These are phyloP conservation scores for Malus hybrid DNA, from an alignment of 331 rosid species.

Conservation along the genomic window DNA sequence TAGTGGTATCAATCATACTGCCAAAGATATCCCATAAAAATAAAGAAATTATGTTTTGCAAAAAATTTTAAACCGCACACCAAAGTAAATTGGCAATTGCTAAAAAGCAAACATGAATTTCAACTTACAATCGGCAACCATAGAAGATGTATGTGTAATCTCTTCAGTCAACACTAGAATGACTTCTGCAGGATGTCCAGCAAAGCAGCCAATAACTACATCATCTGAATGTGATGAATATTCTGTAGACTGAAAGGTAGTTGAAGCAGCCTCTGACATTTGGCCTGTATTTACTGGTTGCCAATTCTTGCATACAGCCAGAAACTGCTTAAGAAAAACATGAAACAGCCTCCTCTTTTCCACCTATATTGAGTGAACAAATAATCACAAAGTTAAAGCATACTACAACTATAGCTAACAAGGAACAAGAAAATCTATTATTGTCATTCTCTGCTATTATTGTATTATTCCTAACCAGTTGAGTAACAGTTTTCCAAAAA, in stretches of 20 bases:
- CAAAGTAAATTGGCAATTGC: background rate
- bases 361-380: conserved; percentile 39
- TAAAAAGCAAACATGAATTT: background rate
- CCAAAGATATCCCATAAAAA: background rate
- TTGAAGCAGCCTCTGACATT: conserved; percentile 46
- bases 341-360: conserved; percentile 76
- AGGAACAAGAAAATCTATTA: background rate
- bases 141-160: conserved; percentile 53
- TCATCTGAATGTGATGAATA: conserved; percentile 38
- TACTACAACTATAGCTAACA: background rate
- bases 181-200: conserved; percentile 93
- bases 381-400: conserved; percentile 1
- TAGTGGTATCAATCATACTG: background rate
- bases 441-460: background rate
- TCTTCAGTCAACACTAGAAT: conserved; percentile 68
- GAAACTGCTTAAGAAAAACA: conserved; percentile 90
- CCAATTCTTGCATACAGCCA: conserved; percentile 75
- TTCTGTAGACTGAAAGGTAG: conserved; percentile 33
- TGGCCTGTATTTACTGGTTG: conserved; percentile 62
- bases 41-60: background rate
- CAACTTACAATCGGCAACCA: conserved; percentile 79
- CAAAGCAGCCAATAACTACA: conserved; percentile 70
- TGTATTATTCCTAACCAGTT: too few relatives aligned
- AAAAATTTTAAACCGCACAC: background rate
- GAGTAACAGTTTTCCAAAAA: too few relatives aligned